Base-by-base conservation (phyloP, 805 yeast genomes). In the Wickerhamiella alocasiicola region DNA sequence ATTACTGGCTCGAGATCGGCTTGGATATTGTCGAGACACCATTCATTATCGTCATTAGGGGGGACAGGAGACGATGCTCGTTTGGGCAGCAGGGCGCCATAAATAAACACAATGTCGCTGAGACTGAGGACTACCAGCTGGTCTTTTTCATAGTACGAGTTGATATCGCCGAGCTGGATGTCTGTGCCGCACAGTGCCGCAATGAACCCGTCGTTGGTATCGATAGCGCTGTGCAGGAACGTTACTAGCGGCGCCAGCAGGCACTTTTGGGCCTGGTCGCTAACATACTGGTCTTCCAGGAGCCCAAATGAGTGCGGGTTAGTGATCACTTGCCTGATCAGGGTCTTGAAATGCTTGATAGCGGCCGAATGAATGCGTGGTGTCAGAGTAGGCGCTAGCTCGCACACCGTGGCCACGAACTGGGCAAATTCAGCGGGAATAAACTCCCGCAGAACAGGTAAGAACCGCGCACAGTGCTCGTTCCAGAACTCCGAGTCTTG, bases 1-100 rank as follows among this genome's bases (percentile, higher is more conserved):
- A 56, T 54, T 2, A 56, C 62, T 1, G 62, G 62, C 31, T 55
- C 59, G 13, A 59, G 31, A 29, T 58, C 62, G n/a, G 44, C 43
- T 13, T 51, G 47, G 20, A 59, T 55, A 30, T 54, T 57, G 9
- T 50, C 57, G n/a, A 59, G 41, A 29, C 57, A 54, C 60, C 60
- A 59, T 27, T 54, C 60, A 15, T 48, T 51, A 2, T 44, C 51
- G 5, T 46, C 51, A 9, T 36, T 41, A 4, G 18, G 26, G 31
- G 17, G 24, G 9, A 29, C 31, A 9, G 25, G 24, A 2, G 41
- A 28, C 4, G 35, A 23, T 6, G 28, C 30, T 16, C 21, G 19
- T 9, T 28, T 28, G 9, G 49, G 36, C 31, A 54, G 47, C 9
- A 54, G 39, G 2, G 54, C 41, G 6, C 53, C 42, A 40, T 47